Conservation (phyloP, 2,329 filamentous ascomycete species). For the Lasiodiplodia sp. region DNA sequence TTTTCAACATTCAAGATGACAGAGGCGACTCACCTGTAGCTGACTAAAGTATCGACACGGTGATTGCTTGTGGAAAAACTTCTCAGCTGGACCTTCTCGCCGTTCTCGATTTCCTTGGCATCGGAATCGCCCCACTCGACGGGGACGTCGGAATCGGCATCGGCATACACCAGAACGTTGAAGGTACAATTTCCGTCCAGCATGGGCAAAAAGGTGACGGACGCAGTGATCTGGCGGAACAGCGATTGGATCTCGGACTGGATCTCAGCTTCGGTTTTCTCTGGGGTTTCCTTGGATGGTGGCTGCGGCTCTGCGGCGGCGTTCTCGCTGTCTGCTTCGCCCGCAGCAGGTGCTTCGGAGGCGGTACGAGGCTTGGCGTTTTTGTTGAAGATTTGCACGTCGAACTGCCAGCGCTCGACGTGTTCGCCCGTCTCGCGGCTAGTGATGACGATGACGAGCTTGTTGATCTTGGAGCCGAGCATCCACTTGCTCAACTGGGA, state of each 20-base stretch:
- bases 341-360: neutral
- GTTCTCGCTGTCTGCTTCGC: slow-evolving; percentile 74
- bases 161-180: slow-evolving; percentile 97
- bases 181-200: slow-evolving; percentile 96
- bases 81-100: slow-evolving; percentile 91
- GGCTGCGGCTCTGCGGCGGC: slow-evolving; percentile 38
- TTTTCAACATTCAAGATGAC: neutral
- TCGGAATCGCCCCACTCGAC: slow-evolving; percentile 99
- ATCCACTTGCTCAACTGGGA: slow-evolving; percentile 97
- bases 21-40: slow-evolving; percentile 68
- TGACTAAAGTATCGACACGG: slow-evolving; percentile 92
- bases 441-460: slow-evolving; percentile 95
- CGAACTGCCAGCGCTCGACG: slow-evolving; percentile 97
- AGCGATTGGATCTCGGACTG: slow-evolving; percentile 95
- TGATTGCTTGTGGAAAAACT: slow-evolving; percentile 97
- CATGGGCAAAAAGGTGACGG: slow-evolving; percentile 94
- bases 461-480: slow-evolving; percentile 94
- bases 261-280: slow-evolving; percentile 93
- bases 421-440: slow-evolving; percentile 97
- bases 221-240: slow-evolving; percentile 97
- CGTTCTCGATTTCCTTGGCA: slow-evolving; percentile 93
- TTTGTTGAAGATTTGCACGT: slow-evolving; percentile 62
- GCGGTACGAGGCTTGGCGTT: slow-evolving; percentile 6
- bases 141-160: slow-evolving; percentile 94
- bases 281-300: slow-evolving; percentile 40